Evolutionary conservation across 139 green algal species (phyloP), one percentile per base, ranked within the genome.

Genomic region (Auxenochlorella pyrenoidosa): DNA sequence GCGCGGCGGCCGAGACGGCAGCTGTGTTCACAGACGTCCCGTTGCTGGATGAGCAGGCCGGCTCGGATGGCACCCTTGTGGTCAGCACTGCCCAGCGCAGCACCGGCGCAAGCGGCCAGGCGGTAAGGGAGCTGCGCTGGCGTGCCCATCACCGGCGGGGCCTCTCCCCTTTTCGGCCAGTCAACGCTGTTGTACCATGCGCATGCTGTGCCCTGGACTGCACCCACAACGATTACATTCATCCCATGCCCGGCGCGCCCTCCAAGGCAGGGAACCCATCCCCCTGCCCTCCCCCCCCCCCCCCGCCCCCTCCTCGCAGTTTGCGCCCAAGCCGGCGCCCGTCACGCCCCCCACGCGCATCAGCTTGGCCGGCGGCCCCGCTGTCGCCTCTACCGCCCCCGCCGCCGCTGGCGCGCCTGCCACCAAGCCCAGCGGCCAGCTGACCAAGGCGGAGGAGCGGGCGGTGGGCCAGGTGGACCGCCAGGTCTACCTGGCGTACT

Each of bases 401-500:
- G 75, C 41, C 30, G 44, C 43, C 43, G 30, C 30, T 28, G 43
- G 43, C 10, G 36, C 0, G 1, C 10, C 36, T 5, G 16, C 36
- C 40, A 54, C 16, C 10, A 22, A 63, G 18, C 32, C 75, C 16
- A 30, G 28, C n/a, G 75, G 73, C 26, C 54, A 80, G 73, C 73
- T 80, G 73, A 80, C 73, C 2, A 80, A 80, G 44, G 73, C 73
- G 1, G 38, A 78, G 90, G 93, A 95, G 79, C 88, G 96, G 32
- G 91, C 93, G 38, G 92, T 94, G 76, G 96, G 96, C 24, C 88
- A 90, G 30, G 96, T 98, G 54, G 87, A 96, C 43, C 65, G 82
- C 1, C 82, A 78, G 3, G 89, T 98, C 21, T 98, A 98, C 88
- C 60, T 79, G 40, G 87, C 92, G 19, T 98, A 98, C 90, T 88